Conservation (phyloP, 148 eudicot species). For the Spergularia marina region DNA sequence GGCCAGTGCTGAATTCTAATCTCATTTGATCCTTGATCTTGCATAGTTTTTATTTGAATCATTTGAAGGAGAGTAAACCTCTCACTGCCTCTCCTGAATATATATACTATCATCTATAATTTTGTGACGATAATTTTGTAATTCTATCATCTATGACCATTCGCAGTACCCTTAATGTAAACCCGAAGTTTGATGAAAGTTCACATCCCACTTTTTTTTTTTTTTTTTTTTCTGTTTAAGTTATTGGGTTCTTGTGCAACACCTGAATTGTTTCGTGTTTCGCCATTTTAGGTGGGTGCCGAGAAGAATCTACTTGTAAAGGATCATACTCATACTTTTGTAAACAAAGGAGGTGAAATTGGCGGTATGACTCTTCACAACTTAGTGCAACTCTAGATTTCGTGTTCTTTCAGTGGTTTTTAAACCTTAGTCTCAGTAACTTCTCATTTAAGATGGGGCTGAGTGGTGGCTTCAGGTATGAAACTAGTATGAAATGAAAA, state of each 20-base stretch:
- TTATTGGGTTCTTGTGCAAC: constrained; percentile 3
- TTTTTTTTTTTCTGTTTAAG: not conserved
- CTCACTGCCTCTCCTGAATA: too few relatives aligned
- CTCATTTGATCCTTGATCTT: too few relatives aligned
- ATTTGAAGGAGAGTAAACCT: too few relatives aligned
- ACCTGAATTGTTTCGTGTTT: constrained; percentile 9
- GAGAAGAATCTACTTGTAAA: constrained; percentile 92
- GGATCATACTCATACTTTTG: constrained; percentile 97
- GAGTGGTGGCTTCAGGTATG: not conserved
- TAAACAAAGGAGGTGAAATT: constrained; percentile 86
- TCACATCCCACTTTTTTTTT: not conserved
- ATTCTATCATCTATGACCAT: not conserved
- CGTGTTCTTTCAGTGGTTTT: not conserved
- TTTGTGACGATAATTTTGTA: too few relatives aligned
- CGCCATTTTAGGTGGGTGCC: constrained; percentile 68
- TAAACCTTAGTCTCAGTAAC: constrained; percentile 9
- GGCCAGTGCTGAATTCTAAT: too few relatives aligned
- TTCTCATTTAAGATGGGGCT: constrained; percentile 6
- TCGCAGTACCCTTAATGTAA: not conserved
- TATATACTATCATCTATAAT: too few relatives aligned
- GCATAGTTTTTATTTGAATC: too few relatives aligned
- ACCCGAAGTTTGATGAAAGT: not conserved
- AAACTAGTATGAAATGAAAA: constrained; percentile 6
- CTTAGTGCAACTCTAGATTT: constrained; percentile 3
- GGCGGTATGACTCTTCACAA: constrained; percentile 60